Evolutionary conservation across 441 rosid species (phyloP).

Genomic region (Mallotus japonicus): DNA sequence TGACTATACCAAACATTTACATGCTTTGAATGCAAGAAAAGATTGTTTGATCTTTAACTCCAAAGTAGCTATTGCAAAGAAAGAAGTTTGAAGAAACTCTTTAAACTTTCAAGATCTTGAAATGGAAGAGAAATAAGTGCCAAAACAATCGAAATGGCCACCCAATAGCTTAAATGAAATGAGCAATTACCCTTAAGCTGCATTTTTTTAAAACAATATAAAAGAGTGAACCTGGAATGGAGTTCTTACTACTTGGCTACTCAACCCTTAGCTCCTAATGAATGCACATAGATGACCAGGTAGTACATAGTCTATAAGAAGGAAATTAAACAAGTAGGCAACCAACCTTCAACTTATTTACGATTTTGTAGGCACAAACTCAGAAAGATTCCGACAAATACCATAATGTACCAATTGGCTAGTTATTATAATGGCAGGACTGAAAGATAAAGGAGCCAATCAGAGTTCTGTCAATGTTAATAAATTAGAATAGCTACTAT

Average conservation of each 20-base stretch:
- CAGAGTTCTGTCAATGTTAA: not conserved
- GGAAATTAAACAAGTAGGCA: too few relatives aligned
- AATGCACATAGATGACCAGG: not conserved
- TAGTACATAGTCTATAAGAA: too few relatives aligned
- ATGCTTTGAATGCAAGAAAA: conserved; percentile 17
- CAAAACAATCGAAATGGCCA: not conserved
- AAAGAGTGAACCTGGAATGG: too few relatives aligned
- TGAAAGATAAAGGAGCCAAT: too few relatives aligned
- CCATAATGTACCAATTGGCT: not conserved
- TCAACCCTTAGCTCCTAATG: not conserved
- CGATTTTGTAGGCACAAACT: not conserved
- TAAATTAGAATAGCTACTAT: not conserved
- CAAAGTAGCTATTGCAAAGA: too few relatives aligned
- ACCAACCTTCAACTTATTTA: too few relatives aligned
- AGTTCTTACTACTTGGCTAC: too few relatives aligned
- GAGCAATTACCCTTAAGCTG: not conserved
- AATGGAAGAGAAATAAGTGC: too few relatives aligned
- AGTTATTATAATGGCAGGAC: too few relatives aligned
- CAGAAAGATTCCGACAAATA: not conserved
- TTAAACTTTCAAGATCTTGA: not conserved
- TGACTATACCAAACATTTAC: conserved; percentile 22
- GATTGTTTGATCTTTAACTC: not conserved
- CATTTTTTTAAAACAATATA: too few relatives aligned
- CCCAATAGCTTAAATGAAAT: conserved; percentile 3
- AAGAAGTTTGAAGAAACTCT: not conserved